Base-by-base conservation (phyloP, 2,329 filamentous ascomycete species). In the Phyllosticta citrichinensis region DNA sequence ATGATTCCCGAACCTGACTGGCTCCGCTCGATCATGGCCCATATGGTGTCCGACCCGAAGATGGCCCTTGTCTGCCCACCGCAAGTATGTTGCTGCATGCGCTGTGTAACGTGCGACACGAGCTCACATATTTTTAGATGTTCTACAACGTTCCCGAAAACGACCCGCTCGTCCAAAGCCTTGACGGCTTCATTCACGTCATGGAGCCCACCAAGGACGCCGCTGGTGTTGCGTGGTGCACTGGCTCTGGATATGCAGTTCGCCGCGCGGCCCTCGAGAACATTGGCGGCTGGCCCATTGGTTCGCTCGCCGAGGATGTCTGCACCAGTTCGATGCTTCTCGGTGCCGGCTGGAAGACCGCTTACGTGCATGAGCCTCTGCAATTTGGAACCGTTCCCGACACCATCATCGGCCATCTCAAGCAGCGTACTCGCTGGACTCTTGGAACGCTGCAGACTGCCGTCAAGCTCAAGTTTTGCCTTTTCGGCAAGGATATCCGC, bases 1-100 rank as follows among this genome's bases (percentile, higher is more conserved):
- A 87, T 87, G 85, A 86, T 87, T 69, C 81, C 83, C 6, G 82
- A 86, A 68, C 76, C 75, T 57, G 73, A 81, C 55, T 87, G 83
- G 82, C 62, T 87, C 17, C 80, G 83, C 50, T 79, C 81, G 27
- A 68, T 83, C 17, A 70, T 86, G n/a, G 81, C 84, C 60, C 84
- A 86, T 67, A 69, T 86, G 60, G 66, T 86, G 10, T 53, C 62
- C 62, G 81, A 86, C 66, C 74, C 77, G 52, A 82, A 80, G 68
- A 76, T 84, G 74, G 81, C 80, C 56, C 75, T 85, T 56, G 81
- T 80, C n/a, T 84, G 81, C 66, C 82, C 82, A 25, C 81, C 82
- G 24, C 56, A 55, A 27, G 54, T 55, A 35, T 14, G 22, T 55
- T n/a, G 14, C 17, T 47, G 40, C 40, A 47, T 17, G 17, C 17